Evolutionary conservation across 768 basidiomycete species (phyloP).

Genomic region (Amanita inopinata): DNA sequence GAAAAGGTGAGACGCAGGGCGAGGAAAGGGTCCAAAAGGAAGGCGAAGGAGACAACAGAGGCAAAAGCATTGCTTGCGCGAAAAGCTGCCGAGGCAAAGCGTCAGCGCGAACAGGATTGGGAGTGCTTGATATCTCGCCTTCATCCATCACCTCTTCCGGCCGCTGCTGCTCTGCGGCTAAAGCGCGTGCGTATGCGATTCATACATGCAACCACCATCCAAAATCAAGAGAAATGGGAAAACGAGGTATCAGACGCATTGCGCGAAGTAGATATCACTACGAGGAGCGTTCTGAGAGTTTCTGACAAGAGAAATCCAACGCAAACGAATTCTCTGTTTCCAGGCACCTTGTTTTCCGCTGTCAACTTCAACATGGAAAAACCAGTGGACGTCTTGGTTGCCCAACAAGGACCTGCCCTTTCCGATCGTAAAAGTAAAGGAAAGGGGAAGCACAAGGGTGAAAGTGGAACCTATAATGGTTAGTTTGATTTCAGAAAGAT

Average conservation of each 20-base stretch:
- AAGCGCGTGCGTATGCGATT: slow-evolving; percentile 47
- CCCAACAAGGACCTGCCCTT: slow-evolving; percentile 39
- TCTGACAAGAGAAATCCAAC: background rate
- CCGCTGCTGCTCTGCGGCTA: slow-evolving; percentile 39
- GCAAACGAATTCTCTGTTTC: background rate
- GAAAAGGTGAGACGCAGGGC: slow-evolving; percentile 31
- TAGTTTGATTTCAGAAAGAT: background rate
- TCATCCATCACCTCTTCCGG: slow-evolving; percentile 43
- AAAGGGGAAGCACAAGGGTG: slow-evolving; percentile 24
- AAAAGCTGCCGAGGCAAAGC: slow-evolving; percentile 56
- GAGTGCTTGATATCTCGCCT: slow-evolving; percentile 41
- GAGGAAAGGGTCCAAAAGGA: slow-evolving; percentile 22
- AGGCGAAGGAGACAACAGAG: slow-evolving; percentile 29
- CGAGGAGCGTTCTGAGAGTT: slow-evolving; percentile 22
- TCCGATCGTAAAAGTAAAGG: slow-evolving; percentile 16
- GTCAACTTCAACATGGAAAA: slow-evolving; percentile 36
- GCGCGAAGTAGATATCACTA: slow-evolving; percentile 41
- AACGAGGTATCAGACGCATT: slow-evolving; percentile 46
- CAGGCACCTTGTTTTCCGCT: background rate
- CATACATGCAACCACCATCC: slow-evolving; percentile 44
- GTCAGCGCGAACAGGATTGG: slow-evolving; percentile 60
- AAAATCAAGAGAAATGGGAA: slow-evolving; percentile 52
- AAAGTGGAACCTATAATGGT: slow-evolving; percentile 10
- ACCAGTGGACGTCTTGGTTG: slow-evolving; percentile 39
- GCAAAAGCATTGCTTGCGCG: slow-evolving; percentile 44